Evolutionary conservation across 2,329 filamentous ascomycete species (phyloP), one percentile per base, ranked within the genome.

Genomic region (Chaetomiaceae sp.): DNA sequence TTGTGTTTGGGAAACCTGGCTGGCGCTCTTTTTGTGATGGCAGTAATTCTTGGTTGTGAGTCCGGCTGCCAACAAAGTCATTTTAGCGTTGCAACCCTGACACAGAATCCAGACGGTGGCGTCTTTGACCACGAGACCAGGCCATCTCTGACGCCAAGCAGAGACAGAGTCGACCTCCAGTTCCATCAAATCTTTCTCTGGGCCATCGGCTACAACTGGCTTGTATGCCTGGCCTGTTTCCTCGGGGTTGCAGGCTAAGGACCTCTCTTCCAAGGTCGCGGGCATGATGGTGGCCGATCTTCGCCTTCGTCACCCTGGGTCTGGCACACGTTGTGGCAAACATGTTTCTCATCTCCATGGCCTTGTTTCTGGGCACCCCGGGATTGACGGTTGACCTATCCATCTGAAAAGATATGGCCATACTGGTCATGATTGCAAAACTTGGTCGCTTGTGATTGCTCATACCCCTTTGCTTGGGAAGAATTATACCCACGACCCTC

Each of bases 271-370:
- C 9, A 82, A 82, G 60, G 71, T 82, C 1, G 65, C 77, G 10
- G 75, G 74, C 1, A 78, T 82, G 58, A n/a, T 82, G 79, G 79
- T 77, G 73, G 62, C 79, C 78, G 0, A 77, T 75, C 3, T 78
- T 79, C 51, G 74, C 74, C 1, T 82, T 81, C 57, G 77, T 81
- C 0, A 72, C 72, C 1, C 67, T 79, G 0, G 75, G 73, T 0
- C 70, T 80, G 2, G 78, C 82, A 53, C 79, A 82, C 66, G 77
- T 80, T 38, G 71, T 81, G 14, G 78, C 78, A 21, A 81, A 81
- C 56, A 80, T 80, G 77, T 78, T 75, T 32, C 76, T 78, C 49
- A 69, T 76, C 30, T 75, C 78, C 0, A 61, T 79, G 41, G 76
- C 68, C 0, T 79, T 82, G 32, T 82, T 72, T 66, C 62, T 76